Base-by-base conservation (phyloP, 805 yeast species). In the Yarrowia porcina region DNA sequence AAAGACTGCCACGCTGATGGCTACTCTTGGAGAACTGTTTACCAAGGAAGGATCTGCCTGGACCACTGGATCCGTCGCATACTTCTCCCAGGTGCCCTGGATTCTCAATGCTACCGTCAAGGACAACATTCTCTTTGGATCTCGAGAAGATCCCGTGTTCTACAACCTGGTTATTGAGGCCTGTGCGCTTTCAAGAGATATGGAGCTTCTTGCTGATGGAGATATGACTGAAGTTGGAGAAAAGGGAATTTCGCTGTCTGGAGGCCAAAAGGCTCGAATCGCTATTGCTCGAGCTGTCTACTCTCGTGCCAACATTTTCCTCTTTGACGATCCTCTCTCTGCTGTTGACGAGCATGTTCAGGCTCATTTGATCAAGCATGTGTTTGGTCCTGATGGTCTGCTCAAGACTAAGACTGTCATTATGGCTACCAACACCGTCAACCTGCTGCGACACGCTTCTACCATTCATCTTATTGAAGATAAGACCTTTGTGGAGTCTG, bases 291-390 rank as follows among this genome's bases (percentile, higher is more conserved):
- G 97, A 69, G 88, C 94, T 1, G 90, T 87, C 1, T 90, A 90
- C 69, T 81, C 83, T 20, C 79, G 82, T 33, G 78, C 81, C 21
- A 90, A 88, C 66, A 82, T 88, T 39, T 76, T 88, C 12, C 72
- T 90, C 54, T 75, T 90, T 61, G 96, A 90, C 70, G 97, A 90
- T 72, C 91, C 89, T 10, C 77, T 90, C 64, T 84, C 90, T 77
- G 96, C 97, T 3, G 96, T 90, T 15, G 96, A 90, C 75, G 89
- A 96, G 9, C 83, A 88, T 69, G 96, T 90, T 30, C 94, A 96
- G 18, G 83, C 82, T 61, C 89, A 85, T 67, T 86, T 90, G 57
- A 82, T 90, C 81, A 82, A 83, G 33, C 76, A 83, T 42, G 90
- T 96, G 73, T 73, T 90, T 52, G 67, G 81, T 64, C 84, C 89